Base-by-base conservation (phyloP, 225 moss, liverwort and hornwort species). In the Neckera pumila region DNA sequence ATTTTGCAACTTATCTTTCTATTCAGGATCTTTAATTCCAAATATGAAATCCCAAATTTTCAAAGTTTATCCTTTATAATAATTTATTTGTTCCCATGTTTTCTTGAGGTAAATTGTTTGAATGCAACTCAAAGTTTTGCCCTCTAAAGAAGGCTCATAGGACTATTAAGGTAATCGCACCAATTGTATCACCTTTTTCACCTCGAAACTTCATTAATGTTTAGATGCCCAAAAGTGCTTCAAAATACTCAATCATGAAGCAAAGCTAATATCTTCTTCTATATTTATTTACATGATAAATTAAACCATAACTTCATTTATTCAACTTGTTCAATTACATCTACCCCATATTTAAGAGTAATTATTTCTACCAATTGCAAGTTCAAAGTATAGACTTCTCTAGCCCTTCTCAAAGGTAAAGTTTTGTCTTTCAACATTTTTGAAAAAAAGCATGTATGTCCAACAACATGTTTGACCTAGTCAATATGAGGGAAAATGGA, bases 341-440 rank as follows among this genome's bases (percentile, higher is more conserved):
- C 2, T 2, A 17, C 0, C 0, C 0, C 1, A 3, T 17, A 43
- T 28, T 72, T 43, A 28, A 9, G 10, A 72, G 11, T 49, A 2
- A 33, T 31, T 20, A 49, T 31, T 49, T 1, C 4, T 0, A 19
- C 2, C 20, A 75, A 51, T 75, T 33, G 19, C 7, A 49, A 75
- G 2, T 19, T 31, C 19, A 74, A 74, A 31, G 13, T 19, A 0
- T 20, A 49, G 33, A 4, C 20, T 49, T 18, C 1, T 45, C 1
- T 74, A 18, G 11, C 19, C 12, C 27, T 49, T 75, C 1, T 1
- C 49, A 49, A 49, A 33, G 4, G 1, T 49, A 3, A 33, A 49
- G 33, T 33, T 75, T 75, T 31, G 49, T 75, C 33, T 75, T 75
- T 33, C 4, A 49, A 75, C 7, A 75, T 12, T 19, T 75, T 17